Evolutionary conservation across 352 stramenopile species (phyloP).

Genomic region (Pythium coloratum): DNA sequence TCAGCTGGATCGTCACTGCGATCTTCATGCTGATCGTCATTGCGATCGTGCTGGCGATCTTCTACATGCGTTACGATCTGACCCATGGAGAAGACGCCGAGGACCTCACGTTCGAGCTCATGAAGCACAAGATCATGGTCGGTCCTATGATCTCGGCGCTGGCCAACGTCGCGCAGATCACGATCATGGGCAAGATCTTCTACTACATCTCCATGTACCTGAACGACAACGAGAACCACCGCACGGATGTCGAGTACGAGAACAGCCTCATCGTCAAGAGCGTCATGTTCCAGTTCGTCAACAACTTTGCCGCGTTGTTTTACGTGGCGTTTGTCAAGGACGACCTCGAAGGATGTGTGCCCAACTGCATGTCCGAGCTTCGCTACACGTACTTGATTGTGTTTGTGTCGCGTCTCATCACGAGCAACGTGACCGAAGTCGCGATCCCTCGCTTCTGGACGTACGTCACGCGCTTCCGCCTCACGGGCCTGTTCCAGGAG

Average conservation of each 20-base stretch:
- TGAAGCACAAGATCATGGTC: slow-evolving; percentile 60
- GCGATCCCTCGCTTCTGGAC: slow-evolving; percentile 72
- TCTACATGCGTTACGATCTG: slow-evolving; percentile 75
- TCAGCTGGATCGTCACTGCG: slow-evolving; percentile 77
- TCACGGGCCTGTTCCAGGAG: slow-evolving; percentile 55
- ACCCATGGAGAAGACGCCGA: slow-evolving; percentile 60
- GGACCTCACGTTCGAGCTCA: slow-evolving; percentile 57
- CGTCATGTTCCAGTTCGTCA: slow-evolving; percentile 95
- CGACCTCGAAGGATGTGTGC: slow-evolving; percentile 62
- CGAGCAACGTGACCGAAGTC: slow-evolving; percentile 78
- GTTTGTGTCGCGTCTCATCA: slow-evolving; percentile 88
- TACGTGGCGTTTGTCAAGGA: slow-evolving; percentile 94
- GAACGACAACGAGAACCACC: slow-evolving; percentile 94
- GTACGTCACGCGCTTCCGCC: slow-evolving; percentile 65
- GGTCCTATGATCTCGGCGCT: slow-evolving; percentile 71
- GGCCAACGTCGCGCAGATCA: slow-evolving; percentile 80
- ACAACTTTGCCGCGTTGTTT: slow-evolving; percentile 94
- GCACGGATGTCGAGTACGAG: slow-evolving; percentile 86
- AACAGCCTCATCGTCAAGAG: slow-evolving; percentile 94
- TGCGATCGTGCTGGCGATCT: slow-evolving; percentile 70
- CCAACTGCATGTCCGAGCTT: slow-evolving; percentile 88
- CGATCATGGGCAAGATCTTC: slow-evolving; percentile 93
- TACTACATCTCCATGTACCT: slow-evolving; percentile 84
- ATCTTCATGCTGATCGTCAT: slow-evolving; percentile 80
- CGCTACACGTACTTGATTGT: slow-evolving; percentile 91